Base-by-base conservation (phyloP, 306 rosid genomes). In the Vigna unguiculata region DNA sequence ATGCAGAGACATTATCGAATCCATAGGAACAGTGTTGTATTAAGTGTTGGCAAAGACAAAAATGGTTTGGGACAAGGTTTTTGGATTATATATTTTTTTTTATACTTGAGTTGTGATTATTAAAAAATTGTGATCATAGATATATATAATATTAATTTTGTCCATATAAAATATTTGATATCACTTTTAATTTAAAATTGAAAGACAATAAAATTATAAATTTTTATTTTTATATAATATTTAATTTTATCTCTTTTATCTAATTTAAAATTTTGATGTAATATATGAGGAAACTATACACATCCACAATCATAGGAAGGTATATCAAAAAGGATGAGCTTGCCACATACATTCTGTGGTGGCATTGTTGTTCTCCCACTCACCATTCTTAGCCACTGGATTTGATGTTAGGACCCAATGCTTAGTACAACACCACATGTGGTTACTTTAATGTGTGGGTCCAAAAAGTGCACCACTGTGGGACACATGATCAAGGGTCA, bases 281-380 rank as follows among this genome's bases (percentile, higher is more conserved):
- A n/a, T n/a, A n/a, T n/a, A n/a, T n/a, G n/a, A n/a, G n/a, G n/a
- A n/a, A n/a, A n/a, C n/a, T n/a, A n/a, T n/a, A n/a, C n/a, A n/a
- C n/a, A n/a, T n/a, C 69, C 38, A 70, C 64, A 61, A 48, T 22
- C 17, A 69, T 20, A 0, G 7, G 47, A 67, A 59, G 62, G 14
- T 59, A 69, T 69, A 71, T 47, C 20, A 11, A 48, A 48, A 48
- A 8, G 80, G 82, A 82, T 66, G 80, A 65, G 76, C 9, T 13
- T 66, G 82, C 76, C 79, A 77, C 67, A 59, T 68, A 65, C n/a
- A 64, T 47, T 53, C 22, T 52, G 70, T 63, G 65, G 68, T 62
- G 71, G 30, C 65, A 48, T 20, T 80, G 53, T n/a, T 20, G 13
- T 59, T 61, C 55, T 19, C 70, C 1, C 1, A 17, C 76, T 82